Evolutionary conservation across 1,139 yeast species (phyloP), one percentile per base, ranked within the genome.

Genomic region (Geotrichum fermentans): DNA sequence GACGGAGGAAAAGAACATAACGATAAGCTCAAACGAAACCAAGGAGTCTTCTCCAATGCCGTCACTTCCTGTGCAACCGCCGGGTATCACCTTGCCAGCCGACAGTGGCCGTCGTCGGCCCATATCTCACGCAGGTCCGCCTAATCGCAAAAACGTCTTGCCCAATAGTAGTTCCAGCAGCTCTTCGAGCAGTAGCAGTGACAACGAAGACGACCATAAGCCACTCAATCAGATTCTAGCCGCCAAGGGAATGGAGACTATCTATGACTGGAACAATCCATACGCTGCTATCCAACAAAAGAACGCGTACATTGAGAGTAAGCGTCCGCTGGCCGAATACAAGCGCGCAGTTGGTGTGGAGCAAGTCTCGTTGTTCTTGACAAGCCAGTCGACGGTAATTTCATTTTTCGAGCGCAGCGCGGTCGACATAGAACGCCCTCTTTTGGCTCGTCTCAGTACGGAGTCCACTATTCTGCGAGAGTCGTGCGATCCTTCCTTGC

Each of bases 361-460:
- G 56, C 82, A 78, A 58, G 75, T 74, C 1, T 73, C 80, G 0
- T 59, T 77, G 43, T 77, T 74, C 54, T 52, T 77, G 21, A 66
- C 74, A 4, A 58, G 66, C n/a, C 69, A 72, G 47, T 65, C 69
- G 18, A 69, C 76, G 0, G 73, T 77, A 7, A 67, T 78, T n/a
- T 71, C 81, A 0, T 75, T 78, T 55, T 77, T 78, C 57, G 82
- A 78, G 56, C 72, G 75, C 51, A 70, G 77, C 2, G 79, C 78
- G 2, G 68, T 69, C 43, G 77, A 74, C 37, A 69, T 78, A 34
- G 78, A 74, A 47, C 63, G 66, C 29, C 80, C 82, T 1, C 69
- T 78, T 14, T 61, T 77, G 20, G 63, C 73, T 2, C 68, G 82
- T 30, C 64, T 78, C 32, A 61, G 69, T 34, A 63, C 75, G 0